phyloP scores from a whole-genome alignment of 2,329 filamentous ascomycete species.

The Magnaporthiopsis incrustans region DNA sequence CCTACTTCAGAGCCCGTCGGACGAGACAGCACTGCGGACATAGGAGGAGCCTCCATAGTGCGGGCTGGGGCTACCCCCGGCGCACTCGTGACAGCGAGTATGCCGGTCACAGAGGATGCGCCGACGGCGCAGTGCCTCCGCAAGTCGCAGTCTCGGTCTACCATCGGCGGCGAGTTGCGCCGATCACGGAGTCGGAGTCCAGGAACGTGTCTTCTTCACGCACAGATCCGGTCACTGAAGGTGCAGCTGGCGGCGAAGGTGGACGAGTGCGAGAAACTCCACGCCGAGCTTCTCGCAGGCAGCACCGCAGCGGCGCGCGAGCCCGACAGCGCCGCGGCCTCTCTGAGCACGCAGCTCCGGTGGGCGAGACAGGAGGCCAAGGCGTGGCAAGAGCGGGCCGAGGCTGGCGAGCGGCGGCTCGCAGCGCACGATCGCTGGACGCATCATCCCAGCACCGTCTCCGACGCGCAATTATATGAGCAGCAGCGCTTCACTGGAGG shows the following conservation, averaged over 20 bases:
- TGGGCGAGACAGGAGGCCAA: conserved; percentile 31
- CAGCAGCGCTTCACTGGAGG: too few relatives aligned
- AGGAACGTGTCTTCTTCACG: conserved; percentile 29
- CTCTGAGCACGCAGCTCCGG: conserved; percentile 40
- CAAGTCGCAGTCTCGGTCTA: neutral
- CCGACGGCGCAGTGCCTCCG: neutral
- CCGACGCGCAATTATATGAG: too few relatives aligned
- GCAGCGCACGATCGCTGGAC: conserved; percentile 32
- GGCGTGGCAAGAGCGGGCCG: conserved; percentile 47
- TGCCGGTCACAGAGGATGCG: too few relatives aligned
- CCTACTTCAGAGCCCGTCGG: too few relatives aligned
- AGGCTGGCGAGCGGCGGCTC: conserved; percentile 46
- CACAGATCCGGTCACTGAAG: conserved; percentile 41
- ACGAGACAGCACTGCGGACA: neutral
- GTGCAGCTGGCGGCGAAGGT: conserved; percentile 34
- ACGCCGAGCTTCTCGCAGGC: conserved; percentile 27
- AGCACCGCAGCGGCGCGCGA: neutral
- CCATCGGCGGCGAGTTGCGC: neutral
- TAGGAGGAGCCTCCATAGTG: neutral
- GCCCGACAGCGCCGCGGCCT: too few relatives aligned
- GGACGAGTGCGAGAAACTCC: conserved; percentile 38
- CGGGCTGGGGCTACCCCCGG: neutral
- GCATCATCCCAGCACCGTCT: too few relatives aligned
- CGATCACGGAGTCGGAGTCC: neutral
- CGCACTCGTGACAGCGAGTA: neutral